A percentile compares a stretch with the other conserved stretches of the same genome.
phyloP scores from a whole-genome alignment of 2,329 filamentous ascomycete genomes.

The Pseudogymnoascus sp. region DNA sequence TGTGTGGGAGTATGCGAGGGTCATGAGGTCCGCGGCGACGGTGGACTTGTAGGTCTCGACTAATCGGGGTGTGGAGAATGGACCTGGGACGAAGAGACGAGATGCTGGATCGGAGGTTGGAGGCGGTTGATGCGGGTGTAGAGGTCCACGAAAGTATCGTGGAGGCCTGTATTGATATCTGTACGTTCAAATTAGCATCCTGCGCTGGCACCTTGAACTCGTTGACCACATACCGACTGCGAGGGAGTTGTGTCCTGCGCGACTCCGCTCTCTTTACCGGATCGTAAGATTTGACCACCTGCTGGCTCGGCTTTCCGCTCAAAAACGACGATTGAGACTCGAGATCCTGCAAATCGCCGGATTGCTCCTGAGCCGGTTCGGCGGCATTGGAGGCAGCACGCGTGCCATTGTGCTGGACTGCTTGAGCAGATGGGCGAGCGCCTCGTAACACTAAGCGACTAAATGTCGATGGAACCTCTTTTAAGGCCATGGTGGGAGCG shows the following conservation, averaged over 20 bases:
- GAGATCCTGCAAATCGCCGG: slow-evolving; percentile 34
- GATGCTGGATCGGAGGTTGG: slow-evolving; percentile 77
- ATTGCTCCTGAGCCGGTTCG: slow-evolving; percentile 17
- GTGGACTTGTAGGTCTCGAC: slow-evolving; percentile 86
- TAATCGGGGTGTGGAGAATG: slow-evolving; percentile 79
- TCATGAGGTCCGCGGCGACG: slow-evolving; percentile 78
- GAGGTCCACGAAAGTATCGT: slow-evolving; percentile 86
- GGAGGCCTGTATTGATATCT: slow-evolving; percentile 95
- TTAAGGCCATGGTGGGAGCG: slow-evolving; percentile 25
- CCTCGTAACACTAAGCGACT: slow-evolving; percentile 22
- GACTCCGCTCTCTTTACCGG: slow-evolving; percentile 38
- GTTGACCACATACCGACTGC: slow-evolving; percentile 37
- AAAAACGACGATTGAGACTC: slow-evolving; percentile 39
- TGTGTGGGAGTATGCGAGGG: slow-evolving; percentile 77
- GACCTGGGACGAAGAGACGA: slow-evolving; percentile 80
- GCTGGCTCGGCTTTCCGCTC: slow-evolving; percentile 28
- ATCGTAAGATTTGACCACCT: slow-evolving; percentile 37
- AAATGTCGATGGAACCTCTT: slow-evolving; percentile 26
- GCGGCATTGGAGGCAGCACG: slow-evolving; percentile 26
- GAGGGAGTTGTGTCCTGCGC: slow-evolving; percentile 31
- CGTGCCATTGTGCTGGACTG: slow-evolving; percentile 16
- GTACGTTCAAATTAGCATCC: slow-evolving; percentile 15
- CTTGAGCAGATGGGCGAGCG: slow-evolving; percentile 14
- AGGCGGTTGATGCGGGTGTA: slow-evolving; percentile 90
- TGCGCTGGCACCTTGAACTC: too few species aligned